phyloP scores from a whole-genome alignment of 2,329 filamentous ascomycete species.

The Botrytis byssoidea region DNA sequence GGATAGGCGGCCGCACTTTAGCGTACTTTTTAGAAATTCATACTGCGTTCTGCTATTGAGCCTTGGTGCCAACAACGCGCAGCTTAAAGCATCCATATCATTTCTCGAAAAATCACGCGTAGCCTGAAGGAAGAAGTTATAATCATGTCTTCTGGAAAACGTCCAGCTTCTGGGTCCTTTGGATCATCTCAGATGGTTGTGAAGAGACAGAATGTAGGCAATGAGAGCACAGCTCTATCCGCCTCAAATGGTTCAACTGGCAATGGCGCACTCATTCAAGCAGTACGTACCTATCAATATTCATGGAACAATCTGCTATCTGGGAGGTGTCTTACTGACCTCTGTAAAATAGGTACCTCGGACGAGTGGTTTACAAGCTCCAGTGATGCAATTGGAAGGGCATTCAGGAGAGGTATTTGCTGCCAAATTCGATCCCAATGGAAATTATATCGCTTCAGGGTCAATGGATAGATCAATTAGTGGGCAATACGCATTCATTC shows the following conservation, averaged over 20 bases:
- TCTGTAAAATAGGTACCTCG: constrained; percentile 61
- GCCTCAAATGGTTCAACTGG: constrained; percentile 54
- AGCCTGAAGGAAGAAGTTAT: background rate
- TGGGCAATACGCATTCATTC: constrained; percentile 47
- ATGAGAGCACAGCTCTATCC: constrained; percentile 51
- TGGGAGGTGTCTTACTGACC: constrained; percentile 31
- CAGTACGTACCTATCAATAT: constrained; percentile 50
- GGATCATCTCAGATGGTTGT: constrained; percentile 77
- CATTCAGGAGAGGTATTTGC: constrained; percentile 85
- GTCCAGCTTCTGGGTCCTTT: constrained; percentile 82
- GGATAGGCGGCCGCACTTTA: constrained; percentile 19
- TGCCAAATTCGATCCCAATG: constrained; percentile 84
- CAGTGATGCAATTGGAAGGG: constrained; percentile 90
- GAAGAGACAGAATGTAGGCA: constrained; percentile 76
- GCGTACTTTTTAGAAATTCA: constrained; percentile 20
- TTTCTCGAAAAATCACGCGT: background rate
- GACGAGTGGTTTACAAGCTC: constrained; percentile 80
- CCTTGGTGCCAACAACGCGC: constrained; percentile 8
- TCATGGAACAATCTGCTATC: constrained; percentile 15
- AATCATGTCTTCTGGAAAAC: constrained; percentile 84
- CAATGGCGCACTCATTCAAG: constrained; percentile 64
- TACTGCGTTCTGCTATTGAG: background rate
- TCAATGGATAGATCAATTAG: constrained; percentile 92
- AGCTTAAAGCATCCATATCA: background rate
- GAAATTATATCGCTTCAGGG: constrained; percentile 86